A percentile compares a stretch with the other conserved stretches of the same genome.
Conservation (phyloP, 2,329 filamentous ascomycete genomes). For the Arthrobotrys sphaeroides region DNA sequence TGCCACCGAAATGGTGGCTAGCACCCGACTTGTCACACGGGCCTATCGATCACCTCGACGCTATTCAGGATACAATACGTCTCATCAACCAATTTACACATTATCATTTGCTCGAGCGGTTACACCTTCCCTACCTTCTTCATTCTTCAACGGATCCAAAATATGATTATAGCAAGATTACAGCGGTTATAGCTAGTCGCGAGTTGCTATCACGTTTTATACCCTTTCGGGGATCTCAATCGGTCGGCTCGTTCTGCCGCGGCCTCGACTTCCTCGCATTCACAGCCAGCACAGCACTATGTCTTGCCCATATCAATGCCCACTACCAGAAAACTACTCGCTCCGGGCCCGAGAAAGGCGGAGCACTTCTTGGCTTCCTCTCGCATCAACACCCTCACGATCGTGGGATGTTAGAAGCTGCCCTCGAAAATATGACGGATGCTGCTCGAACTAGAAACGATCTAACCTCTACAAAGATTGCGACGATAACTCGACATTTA, state of each 20-base stretch:
- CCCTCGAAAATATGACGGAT: conserved; percentile 59
- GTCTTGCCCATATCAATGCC: conserved; percentile 65
- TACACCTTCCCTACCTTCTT: conserved; percentile 69
- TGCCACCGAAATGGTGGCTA: conserved; percentile 66
- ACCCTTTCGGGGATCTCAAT: conserved; percentile 63
- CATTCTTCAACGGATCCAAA: conserved; percentile 59
- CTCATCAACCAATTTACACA: conserved; percentile 66
- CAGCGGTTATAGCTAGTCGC: conserved; percentile 66
- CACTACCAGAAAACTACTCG: conserved; percentile 54
- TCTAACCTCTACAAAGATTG: conserved; percentile 59
- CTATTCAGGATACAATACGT: conserved; percentile 59
- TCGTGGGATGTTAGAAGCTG: conserved; percentile 62
- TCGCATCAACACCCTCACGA: conserved; percentile 63
- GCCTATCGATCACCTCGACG: conserved; percentile 51
- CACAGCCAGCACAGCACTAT: conserved; percentile 62
- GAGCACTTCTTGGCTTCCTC: conserved; percentile 59
- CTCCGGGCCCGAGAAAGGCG: conserved; percentile 13
- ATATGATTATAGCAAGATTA: conserved; percentile 65
- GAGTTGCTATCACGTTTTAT: conserved; percentile 66
- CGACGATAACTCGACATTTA: conserved; percentile 60
- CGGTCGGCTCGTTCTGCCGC: conserved; percentile 63
- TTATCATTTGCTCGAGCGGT: conserved; percentile 65
- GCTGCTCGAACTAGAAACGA: conserved; percentile 57
- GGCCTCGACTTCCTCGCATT: conserved; percentile 67
- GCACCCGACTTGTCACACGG: conserved; percentile 44